A percentile compares a stretch with the other conserved stretches of the same genome.
phyloP scores from a whole-genome alignment of 352 stramenopile genomes.

The Phytophthora cactorum region DNA sequence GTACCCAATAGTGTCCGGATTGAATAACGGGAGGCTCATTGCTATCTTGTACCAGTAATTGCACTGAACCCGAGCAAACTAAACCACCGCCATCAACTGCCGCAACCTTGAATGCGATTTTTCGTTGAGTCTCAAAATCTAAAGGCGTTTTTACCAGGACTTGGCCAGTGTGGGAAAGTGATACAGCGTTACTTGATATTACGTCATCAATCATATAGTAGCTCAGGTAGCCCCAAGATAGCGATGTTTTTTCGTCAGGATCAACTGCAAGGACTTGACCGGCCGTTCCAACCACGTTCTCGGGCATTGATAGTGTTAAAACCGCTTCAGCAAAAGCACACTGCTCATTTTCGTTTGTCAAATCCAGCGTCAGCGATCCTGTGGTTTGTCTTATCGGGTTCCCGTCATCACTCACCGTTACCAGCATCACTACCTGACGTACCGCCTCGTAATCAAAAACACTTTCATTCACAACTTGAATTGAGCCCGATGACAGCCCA shows the following conservation, averaged over 20 bases:
- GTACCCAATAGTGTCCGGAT: slow-evolving; percentile 44
- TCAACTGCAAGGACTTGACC: slow-evolving; percentile 25
- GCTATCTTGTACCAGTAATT: slow-evolving; percentile 20
- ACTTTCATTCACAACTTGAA: slow-evolving; percentile 24
- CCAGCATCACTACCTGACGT: slow-evolving; percentile 4
- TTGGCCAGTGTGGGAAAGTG: slow-evolving; percentile 15
- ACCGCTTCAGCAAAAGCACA: slow-evolving; percentile 14
- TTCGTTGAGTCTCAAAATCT: slow-evolving; percentile 29
- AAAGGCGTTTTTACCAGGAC: slow-evolving; percentile 18
- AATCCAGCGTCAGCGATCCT: slow-evolving; percentile 10
- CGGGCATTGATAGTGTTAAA: slow-evolving; percentile 1
- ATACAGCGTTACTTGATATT: neutral
- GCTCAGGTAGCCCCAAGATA: slow-evolving; percentile 20
- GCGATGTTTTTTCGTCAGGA: slow-evolving; percentile 16
- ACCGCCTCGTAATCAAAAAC: slow-evolving; percentile 30
- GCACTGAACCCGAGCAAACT: slow-evolving; percentile 13
- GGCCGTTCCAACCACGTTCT: slow-evolving; percentile 25
- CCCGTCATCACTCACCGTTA: slow-evolving; percentile 28
- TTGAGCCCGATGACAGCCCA: slow-evolving; percentile 6
- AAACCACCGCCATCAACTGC: slow-evolving; percentile 30
- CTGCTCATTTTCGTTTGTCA: slow-evolving; percentile 25
- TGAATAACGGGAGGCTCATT: slow-evolving; percentile 54
- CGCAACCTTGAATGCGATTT: slow-evolving; percentile 9
- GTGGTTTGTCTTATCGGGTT: slow-evolving; percentile 20
- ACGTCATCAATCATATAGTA: slow-evolving; percentile 23